phyloP scores from a whole-genome alignment of 768 basidiomycete genomes.

The Macrolepiota fuliginosa region DNA sequence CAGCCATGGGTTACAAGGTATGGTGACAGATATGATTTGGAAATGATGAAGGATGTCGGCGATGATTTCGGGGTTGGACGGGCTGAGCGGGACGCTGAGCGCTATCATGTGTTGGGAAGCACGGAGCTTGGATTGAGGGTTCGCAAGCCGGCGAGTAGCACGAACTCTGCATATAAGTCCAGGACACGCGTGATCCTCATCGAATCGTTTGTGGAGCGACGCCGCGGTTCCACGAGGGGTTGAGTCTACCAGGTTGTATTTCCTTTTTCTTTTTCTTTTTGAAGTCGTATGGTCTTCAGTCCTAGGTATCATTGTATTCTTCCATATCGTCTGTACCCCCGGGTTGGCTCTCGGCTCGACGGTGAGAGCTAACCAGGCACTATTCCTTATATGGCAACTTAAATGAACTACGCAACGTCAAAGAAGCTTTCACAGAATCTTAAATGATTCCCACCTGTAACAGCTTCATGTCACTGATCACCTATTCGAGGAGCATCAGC shows the following conservation, averaged over 20 bases:
- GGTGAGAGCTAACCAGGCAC: too few species aligned
- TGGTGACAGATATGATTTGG: neutral
- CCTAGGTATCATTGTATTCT: too few species aligned
- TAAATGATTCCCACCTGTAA: neutral
- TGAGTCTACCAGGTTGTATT: neutral
- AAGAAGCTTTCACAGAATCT: too few species aligned
- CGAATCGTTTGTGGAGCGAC: neutral
- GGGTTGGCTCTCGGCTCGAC: too few species aligned
- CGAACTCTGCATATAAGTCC: neutral
- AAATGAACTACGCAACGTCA: too few species aligned
- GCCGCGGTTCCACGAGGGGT: neutral
- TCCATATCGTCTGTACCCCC: too few species aligned
- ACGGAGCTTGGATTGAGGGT: conserved; percentile 9
- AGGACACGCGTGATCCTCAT: neutral
- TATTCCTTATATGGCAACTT: too few species aligned
- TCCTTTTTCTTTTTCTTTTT: too few species aligned
- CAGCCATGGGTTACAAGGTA: conserved; percentile 1
- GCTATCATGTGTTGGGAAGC: conserved; percentile 2
- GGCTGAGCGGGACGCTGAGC: neutral
- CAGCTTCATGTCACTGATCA: neutral
- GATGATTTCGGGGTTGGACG: neutral
- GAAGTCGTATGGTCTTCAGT: too few species aligned
- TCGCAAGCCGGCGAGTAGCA: neutral
- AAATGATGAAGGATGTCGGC: neutral
- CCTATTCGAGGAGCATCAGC: neutral